Percentiles rank a stretch among this genome's conserved stretches.
Evolutionary conservation across 345 rosid genomes (phyloP).

Genomic region (Hibiscus tridactylites): DNA sequence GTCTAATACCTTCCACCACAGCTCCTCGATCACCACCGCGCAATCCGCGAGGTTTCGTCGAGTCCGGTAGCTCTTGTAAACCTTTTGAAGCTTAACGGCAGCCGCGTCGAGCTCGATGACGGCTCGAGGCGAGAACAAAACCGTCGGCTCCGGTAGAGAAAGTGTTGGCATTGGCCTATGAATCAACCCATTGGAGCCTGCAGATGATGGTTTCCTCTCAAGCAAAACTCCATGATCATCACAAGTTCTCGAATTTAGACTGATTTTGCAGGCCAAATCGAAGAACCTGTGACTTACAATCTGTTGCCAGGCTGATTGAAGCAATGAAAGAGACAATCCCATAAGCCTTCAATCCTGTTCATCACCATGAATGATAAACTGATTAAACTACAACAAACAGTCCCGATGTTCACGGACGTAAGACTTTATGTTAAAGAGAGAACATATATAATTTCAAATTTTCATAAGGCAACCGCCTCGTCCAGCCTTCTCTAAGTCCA

Average conservation of each 20-base stretch:
- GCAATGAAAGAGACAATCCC: conserved; percentile 36
- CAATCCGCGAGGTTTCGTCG: conserved; percentile 92
- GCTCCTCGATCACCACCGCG: conserved; percentile 81
- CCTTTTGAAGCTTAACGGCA: conserved; percentile 81
- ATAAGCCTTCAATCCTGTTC: neutral
- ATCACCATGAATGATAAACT: neutral
- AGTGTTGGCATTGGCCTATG: conserved; percentile 23
- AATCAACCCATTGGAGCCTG: neutral
- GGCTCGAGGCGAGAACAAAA: conserved; percentile 59
- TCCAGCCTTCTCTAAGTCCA: too few species aligned
- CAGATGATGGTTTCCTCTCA: neutral
- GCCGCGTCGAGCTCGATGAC: conserved; percentile 73
- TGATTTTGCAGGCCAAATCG: conserved; percentile 13
- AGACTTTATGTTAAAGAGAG: neutral
- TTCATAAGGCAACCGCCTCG: too few species aligned
- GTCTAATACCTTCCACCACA: conserved; percentile 93
- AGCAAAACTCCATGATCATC: conserved; percentile 19
- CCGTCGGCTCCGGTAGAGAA: conserved; percentile 41
- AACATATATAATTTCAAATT: too few species aligned
- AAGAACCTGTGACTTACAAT: conserved; percentile 16
- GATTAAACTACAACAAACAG: neutral
- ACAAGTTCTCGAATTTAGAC: neutral
- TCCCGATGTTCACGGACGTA: neutral
- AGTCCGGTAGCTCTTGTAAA: conserved; percentile 84
- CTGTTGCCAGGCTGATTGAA: conserved; percentile 33